These are phyloP conservation scores for Angomonas ambiguus DNA, from an alignment of 208 protist genomes.

Conservation along the genomic window DNA sequence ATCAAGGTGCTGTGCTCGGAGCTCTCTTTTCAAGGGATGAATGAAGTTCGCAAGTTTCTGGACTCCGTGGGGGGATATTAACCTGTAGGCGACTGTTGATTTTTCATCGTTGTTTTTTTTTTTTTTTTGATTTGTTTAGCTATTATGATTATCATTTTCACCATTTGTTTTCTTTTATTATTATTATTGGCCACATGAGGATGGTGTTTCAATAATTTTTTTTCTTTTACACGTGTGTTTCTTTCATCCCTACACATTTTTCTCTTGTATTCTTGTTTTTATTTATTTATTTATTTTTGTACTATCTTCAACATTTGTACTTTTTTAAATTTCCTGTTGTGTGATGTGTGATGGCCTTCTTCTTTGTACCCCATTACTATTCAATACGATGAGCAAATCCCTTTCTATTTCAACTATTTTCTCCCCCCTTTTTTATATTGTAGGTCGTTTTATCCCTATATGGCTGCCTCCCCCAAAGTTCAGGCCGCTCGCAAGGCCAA, in stretches of 20 bases:
- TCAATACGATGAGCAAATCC: background rate
- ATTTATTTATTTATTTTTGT: slow-evolving; percentile 5
- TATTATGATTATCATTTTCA: too few relatives aligned
- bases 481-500: slow-evolving; percentile 80
- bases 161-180: slow-evolving; percentile 7
- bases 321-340: too few relatives aligned
- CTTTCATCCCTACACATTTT: background rate
- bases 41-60: slow-evolving; percentile 72
- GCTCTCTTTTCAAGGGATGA: slow-evolving; percentile 40
- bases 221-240: slow-evolving; percentile 11
- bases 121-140: slow-evolving; percentile 5
- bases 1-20: slow-evolving; percentile 78
- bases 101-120: slow-evolving; percentile 1
- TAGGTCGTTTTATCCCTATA: background rate
- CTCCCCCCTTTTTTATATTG: background rate
- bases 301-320: too few relatives aligned
- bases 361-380: background rate
- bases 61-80: slow-evolving; percentile 43
- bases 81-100: background rate
- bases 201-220: slow-evolving; percentile 8
- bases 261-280: slow-evolving; percentile 1
- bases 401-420: background rate
- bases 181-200: slow-evolving; percentile 1
- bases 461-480: slow-evolving; percentile 32
- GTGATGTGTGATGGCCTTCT: slow-evolving; percentile 17